Evolutionary conservation across 176 grass and related monocot species (phyloP).

Genomic region (Areca catechu): DNA sequence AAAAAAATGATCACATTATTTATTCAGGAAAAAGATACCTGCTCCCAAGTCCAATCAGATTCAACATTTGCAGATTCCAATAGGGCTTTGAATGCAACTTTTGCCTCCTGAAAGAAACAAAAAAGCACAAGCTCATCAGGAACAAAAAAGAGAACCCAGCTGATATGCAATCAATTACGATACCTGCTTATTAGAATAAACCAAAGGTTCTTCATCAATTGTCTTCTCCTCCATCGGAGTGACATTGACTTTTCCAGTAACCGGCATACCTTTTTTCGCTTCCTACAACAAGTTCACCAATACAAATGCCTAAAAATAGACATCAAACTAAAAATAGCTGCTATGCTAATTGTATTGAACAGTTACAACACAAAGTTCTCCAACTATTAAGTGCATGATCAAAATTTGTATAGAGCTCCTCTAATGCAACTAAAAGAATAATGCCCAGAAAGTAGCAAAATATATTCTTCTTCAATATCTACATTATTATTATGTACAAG

Average conservation of each 20-base stretch:
- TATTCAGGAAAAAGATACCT: slow-evolving; percentile 25
- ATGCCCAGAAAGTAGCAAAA: too few species aligned
- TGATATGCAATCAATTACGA: slow-evolving; percentile 1
- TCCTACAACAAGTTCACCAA: slow-evolving; percentile 32
- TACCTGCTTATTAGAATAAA: slow-evolving; percentile 88
- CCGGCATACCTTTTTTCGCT: slow-evolving; percentile 62
- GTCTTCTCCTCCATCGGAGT: slow-evolving; percentile 68
- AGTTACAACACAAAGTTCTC: too few species aligned
- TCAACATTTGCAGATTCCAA: slow-evolving; percentile 86
- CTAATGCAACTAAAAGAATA: too few species aligned
- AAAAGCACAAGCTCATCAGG: neutral
- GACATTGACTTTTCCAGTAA: slow-evolving; percentile 54
- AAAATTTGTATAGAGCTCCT: too few species aligned
- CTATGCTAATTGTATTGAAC: too few species aligned
- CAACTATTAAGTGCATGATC: too few species aligned
- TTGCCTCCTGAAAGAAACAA: slow-evolving; percentile 55
- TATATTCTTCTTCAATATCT: too few species aligned
- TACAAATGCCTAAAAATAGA: too few species aligned
- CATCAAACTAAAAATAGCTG: too few species aligned
- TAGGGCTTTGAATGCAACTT: slow-evolving; percentile 79
- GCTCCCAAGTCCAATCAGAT: slow-evolving; percentile 94
- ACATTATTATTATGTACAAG: too few species aligned
- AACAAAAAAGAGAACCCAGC: slow-evolving; percentile 6
- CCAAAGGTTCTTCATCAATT: slow-evolving; percentile 60
- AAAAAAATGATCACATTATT: too few species aligned